Evolutionary conservation across 257 asterid species (phyloP).

Genomic region (Solanum raphanifolium): DNA sequence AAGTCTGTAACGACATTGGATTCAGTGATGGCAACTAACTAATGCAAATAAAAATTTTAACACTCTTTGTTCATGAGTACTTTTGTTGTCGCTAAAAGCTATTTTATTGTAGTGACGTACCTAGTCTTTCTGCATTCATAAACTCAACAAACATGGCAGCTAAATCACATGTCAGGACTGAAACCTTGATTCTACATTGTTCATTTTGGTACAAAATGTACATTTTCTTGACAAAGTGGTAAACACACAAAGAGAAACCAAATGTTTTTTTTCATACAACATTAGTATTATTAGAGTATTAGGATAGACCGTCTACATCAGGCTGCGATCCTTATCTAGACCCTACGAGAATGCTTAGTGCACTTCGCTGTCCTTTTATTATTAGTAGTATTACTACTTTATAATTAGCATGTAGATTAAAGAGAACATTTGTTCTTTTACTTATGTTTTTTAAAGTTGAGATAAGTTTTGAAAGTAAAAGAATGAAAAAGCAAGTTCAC

Average conservation of each 20-base stretch:
- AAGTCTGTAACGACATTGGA: background rate
- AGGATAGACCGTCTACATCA: too few species aligned
- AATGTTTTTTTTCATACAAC: background rate
- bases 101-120: background rate
- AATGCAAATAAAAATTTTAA: too few species aligned
- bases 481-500: background rate
- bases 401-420: background rate
- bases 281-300: too few species aligned
- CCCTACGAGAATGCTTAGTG: background rate
- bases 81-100: too few species aligned
- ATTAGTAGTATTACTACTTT: background rate
- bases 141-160: background rate
- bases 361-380: background rate
- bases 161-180: background rate
- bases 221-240: background rate
- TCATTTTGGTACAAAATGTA: background rate
- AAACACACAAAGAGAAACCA: background rate
- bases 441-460: background rate
- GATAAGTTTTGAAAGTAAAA: background rate
- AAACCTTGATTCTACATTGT: background rate
- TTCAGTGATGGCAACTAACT: background rate
- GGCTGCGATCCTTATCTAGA: background rate
- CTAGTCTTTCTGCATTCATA: background rate
- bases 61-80: background rate
- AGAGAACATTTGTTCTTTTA: background rate